A percentile compares a stretch with the other conserved stretches of the same genome.
phyloP scores from a whole-genome alignment of 129 eudicot genomes.

The Flaveria bidentis region DNA sequence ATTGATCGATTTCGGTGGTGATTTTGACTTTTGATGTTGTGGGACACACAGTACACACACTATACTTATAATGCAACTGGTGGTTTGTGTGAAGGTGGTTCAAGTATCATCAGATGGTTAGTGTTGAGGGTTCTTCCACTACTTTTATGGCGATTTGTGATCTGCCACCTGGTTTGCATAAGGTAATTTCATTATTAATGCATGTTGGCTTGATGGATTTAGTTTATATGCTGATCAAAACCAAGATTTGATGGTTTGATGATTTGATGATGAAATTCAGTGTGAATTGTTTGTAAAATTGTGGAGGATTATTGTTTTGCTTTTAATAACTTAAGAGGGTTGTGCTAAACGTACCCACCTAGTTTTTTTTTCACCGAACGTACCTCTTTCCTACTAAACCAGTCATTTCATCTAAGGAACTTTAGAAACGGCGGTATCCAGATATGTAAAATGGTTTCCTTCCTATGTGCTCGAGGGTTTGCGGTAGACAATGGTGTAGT shows the following conservation, averaged over 20 bases:
- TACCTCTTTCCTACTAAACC: no score
- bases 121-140: conserved; percentile 53
- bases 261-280: not conserved
- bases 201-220: not conserved
- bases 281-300: not conserved
- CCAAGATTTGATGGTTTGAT: not conserved
- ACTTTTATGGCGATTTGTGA: conserved; percentile 51
- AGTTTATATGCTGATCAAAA: not conserved
- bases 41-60: conserved; percentile 20
- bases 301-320: conserved; percentile 7
- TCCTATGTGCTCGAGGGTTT: no score
- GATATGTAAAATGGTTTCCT: no score
- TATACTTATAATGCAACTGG: conserved; percentile 27
- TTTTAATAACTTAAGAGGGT: not conserved
- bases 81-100: conserved; percentile 55
- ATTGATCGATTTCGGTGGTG: conserved; percentile 9
- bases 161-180: conserved; percentile 64
- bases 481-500: no score
- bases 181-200: conserved; percentile 36
- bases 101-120: conserved; percentile 48
- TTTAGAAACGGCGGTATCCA: no score
- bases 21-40: conserved; percentile 26
- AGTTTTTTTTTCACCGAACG: no score
- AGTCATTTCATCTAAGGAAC: no score
- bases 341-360: no score